Conservation (phyloP, 2,329 filamentous ascomycete genomes). For the Monosporascus sp. region DNA sequence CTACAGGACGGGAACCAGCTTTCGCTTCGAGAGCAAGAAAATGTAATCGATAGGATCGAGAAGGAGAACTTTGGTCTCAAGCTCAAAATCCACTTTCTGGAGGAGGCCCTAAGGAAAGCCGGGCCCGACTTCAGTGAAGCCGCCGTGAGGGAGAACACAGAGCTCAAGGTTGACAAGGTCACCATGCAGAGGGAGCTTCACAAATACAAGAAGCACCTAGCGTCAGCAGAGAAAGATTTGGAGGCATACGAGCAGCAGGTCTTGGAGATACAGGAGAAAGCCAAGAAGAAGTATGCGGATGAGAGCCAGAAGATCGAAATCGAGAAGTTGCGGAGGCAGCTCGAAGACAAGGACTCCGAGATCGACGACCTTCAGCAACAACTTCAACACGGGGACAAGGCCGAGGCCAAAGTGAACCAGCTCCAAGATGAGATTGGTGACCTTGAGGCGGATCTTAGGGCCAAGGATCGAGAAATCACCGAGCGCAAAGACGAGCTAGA, state of each 20-base stretch:
- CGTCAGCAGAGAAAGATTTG: constrained; percentile 77
- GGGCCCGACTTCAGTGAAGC: constrained; percentile 86
- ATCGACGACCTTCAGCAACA: constrained; percentile 56
- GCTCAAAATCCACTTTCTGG: constrained; percentile 93
- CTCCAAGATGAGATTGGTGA: constrained; percentile 71
- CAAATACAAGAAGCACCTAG: constrained; percentile 79
- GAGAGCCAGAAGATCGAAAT: constrained; percentile 61
- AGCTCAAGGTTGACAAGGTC: constrained; percentile 84
- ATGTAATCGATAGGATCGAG: constrained; percentile 90
- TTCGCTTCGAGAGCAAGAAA: constrained; percentile 90
- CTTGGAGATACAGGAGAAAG: constrained; percentile 73
- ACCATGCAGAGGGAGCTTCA: constrained; percentile 85
- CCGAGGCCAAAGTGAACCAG: constrained; percentile 56
- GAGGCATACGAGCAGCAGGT: constrained; percentile 80
- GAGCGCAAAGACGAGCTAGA: constrained; percentile 73
- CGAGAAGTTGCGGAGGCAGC: constrained; percentile 49
- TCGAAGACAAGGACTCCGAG: constrained; percentile 56
- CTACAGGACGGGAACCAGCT: constrained; percentile 84
- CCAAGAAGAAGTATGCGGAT: constrained; percentile 70
- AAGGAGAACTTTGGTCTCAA: constrained; percentile 98
- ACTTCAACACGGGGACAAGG: constrained; percentile 51
- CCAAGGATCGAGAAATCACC: constrained; percentile 68
- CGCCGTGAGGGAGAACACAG: constrained; percentile 89
- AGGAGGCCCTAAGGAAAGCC: constrained; percentile 81
- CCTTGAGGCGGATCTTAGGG: constrained; percentile 67